Evolutionary conservation across 345 rosid species (phyloP).

Genomic region (Hevea brasiliensis): DNA sequence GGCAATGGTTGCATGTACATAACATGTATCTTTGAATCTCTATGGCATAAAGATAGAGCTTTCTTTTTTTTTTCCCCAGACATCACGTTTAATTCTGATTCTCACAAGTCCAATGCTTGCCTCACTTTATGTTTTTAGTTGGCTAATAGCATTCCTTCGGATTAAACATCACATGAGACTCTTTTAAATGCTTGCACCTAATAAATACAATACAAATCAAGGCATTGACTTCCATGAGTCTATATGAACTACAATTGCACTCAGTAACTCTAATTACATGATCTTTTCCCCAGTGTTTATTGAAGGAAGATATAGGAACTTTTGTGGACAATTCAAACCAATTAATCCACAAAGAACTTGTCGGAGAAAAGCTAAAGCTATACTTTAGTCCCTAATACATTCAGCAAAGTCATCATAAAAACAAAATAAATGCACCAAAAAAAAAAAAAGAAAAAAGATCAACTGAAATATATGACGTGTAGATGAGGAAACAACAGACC

Average conservation of each 20-base stretch:
- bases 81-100: neutral
- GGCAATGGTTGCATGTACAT: neutral
- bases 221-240: conserved; percentile 1
- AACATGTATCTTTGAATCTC: neutral
- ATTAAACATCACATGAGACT: neutral
- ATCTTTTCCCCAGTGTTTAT: neutral
- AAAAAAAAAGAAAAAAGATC: neutral
- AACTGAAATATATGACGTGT: neutral
- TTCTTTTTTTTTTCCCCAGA: neutral
- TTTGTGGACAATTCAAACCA: neutral
- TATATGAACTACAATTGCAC: no score
- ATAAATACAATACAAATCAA: neutral
- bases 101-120: neutral
- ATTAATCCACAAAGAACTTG: neutral
- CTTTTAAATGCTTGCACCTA: neutral
- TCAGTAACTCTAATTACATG: neutral
- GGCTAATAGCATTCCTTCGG: neutral
- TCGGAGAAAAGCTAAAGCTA: neutral
- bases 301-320: neutral
- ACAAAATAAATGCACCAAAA: neutral
- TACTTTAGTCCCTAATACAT: neutral
- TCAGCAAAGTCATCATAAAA: neutral
- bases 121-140: neutral
- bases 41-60: neutral
- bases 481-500: conserved; percentile 43